These are phyloP conservation scores for Lodderomyces orthopsilosis DNA, from an alignment of 1,139 yeast species.

Conservation along the genomic window DNA sequence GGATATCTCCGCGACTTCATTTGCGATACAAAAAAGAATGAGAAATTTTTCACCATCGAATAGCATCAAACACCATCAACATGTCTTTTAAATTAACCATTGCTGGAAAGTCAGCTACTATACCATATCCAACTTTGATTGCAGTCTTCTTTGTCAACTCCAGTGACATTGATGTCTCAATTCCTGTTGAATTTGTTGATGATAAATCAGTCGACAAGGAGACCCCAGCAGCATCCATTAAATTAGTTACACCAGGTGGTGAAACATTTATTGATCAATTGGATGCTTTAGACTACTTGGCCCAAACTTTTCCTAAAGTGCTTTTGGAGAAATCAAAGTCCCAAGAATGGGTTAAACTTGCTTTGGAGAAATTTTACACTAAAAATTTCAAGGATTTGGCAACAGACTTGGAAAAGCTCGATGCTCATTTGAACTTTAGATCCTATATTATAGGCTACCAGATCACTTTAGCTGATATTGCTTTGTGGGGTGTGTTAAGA, in stretches of 20 bases:
- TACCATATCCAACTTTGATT: conserved; percentile 77
- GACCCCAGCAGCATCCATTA: conserved; percentile 42
- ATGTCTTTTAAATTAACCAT: conserved; percentile 50
- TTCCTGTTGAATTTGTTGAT: conserved; percentile 65
- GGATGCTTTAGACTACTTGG: conserved; percentile 44
- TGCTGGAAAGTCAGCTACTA: conserved; percentile 83
- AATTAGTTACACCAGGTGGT: conserved; percentile 45
- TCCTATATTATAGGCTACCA: conserved; percentile 70
- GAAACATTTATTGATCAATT: conserved; percentile 43
- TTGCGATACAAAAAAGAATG: background rate
- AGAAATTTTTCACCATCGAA: background rate
- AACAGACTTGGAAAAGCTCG: conserved; percentile 69
- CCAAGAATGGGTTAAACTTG: conserved; percentile 66
- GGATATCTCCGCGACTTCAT: background rate
- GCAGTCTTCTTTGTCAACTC: conserved; percentile 75
- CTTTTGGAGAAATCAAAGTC: conserved; percentile 32
- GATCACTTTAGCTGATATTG: conserved; percentile 74
- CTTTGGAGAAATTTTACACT: conserved; percentile 65
- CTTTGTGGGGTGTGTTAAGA: conserved; percentile 91
- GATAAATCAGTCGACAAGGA: conserved; percentile 48
- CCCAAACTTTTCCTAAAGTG: conserved; percentile 43
- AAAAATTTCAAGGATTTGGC: conserved; percentile 87
- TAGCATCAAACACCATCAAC: background rate
- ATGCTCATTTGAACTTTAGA: conserved; percentile 80
- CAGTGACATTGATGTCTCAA: conserved; percentile 40